Conservation (phyloP, 805 yeast species). For the Jamesozyma piceae region DNA sequence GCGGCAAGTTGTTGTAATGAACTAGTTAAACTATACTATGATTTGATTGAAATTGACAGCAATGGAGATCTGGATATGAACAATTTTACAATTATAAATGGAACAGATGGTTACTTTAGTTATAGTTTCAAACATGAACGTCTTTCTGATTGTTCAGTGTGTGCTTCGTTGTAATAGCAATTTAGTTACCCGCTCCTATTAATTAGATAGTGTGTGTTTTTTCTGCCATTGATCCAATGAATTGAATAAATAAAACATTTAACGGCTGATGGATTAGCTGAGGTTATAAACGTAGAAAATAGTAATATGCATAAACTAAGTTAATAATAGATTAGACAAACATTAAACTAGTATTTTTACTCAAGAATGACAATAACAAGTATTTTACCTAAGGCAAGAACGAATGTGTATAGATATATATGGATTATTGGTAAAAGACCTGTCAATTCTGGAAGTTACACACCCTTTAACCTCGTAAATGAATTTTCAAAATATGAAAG, state of each 20-base stretch:
- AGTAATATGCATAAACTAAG: no score
- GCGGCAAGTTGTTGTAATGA: conserved; percentile 88
- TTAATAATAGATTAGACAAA: no score
- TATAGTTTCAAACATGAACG: conserved; percentile 59
- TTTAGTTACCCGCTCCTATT: background rate
- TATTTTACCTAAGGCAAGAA: background rate
- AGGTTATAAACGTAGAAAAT: no score
- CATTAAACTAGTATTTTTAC: background rate
- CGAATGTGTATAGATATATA: background rate
- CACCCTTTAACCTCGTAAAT: background rate
- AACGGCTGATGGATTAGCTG: no score
- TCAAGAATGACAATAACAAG: background rate
- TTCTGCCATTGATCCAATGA: no score
- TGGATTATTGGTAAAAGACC: background rate
- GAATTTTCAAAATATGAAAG: background rate
- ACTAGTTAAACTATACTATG: conserved; percentile 68
- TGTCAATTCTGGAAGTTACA: background rate
- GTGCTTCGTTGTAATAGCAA: conserved; percentile 27
- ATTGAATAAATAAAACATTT: no score
- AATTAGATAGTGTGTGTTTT: no score
- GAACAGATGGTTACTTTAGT: conserved; percentile 68
- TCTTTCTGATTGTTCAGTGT: conserved; percentile 61
- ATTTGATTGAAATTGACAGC: conserved; percentile 44
- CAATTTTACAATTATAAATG: conserved; percentile 82
- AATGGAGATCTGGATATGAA: conserved; percentile 29